Base-by-base conservation (phyloP, 148 eudicot genomes). In the Nepenthes mirabilis region DNA sequence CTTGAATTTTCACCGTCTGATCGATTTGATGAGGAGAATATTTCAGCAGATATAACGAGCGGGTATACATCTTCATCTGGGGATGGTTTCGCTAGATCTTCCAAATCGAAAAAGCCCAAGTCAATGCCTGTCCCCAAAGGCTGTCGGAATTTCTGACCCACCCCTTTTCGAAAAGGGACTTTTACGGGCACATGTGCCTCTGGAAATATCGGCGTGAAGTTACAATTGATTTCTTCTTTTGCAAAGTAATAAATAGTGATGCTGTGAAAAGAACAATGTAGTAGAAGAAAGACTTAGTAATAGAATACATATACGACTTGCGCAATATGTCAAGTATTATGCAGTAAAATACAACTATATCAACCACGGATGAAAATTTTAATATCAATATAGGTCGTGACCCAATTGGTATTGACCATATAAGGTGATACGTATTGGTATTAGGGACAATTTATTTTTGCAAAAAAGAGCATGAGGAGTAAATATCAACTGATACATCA, bases 81-180 rank as follows among this genome's bases (percentile, higher is more conserved):
- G 6, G 70, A 65, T 43, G 82, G 86, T 61, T 80, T 84, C 43
- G 79, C 82, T 36, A 86, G 83, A 67, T 72, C 83, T 14, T 82
- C 82, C 36, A 72, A 59, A 58, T 72, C 86, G 64, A 77, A 87
- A 74, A 80, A 82, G 11, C 87, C 83, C 47, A 90, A 72, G 75
- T 90, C 90, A 34, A 87, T 75, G 14, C 97, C 97, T 2, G 88
- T 86, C 58, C 97, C 89, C 49, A 82, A 77, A 62, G 88, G 85
- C 66, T 90, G 97, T 14, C 60, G 54, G 62, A 90, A 82, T 68
- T 80, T 84, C 80, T 90, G 88, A 52, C 87, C 83, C 0, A 64
- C 47, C 56, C 91, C 97, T 78, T 77, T 83, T 56, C 72, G 72
- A 57, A 90, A 90, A 34, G 87, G 87, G 48, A 90, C 68, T 71